These are phyloP conservation scores for Calycina herbarum DNA, from an alignment of 2,329 filamentous ascomycete genomes.

Conservation along the genomic window DNA sequence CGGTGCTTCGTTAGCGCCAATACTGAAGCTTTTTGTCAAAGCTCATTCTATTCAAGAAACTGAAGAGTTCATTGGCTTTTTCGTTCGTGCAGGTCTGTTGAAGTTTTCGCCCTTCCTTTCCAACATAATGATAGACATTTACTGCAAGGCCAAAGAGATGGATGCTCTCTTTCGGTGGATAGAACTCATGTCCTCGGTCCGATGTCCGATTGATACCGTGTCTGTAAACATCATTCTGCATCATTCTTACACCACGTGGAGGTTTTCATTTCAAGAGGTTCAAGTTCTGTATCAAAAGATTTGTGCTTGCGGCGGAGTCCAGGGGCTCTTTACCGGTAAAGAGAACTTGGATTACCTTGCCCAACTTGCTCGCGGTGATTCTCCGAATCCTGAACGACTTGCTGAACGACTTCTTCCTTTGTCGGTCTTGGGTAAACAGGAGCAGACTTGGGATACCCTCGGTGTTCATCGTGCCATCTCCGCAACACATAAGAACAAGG, in stretches of 20 bases:
- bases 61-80: constrained; percentile 33
- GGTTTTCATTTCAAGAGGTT: constrained; percentile 29
- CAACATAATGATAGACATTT: constrained; percentile 33
- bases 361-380: constrained; percentile 20
- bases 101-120: constrained; percentile 25
- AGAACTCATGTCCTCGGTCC: constrained; percentile 26
- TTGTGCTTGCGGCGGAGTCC: not conserved
- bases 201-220: constrained; percentile 24
- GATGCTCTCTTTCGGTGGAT: constrained; percentile 35
- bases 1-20: constrained; percentile 28
- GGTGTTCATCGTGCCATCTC: constrained; percentile 26
- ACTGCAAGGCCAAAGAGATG: constrained; percentile 32
- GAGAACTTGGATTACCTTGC: constrained; percentile 28
- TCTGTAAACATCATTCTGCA: constrained; percentile 35
- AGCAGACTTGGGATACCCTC: constrained; percentile 11
- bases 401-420: constrained; percentile 16
- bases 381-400: constrained; percentile 5
- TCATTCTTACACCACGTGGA: constrained; percentile 29
- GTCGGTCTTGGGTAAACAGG: constrained; percentile 9
- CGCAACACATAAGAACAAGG: constrained; percentile 22
- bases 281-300: constrained; percentile 27
- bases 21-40: constrained; percentile 33
- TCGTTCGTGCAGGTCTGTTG: constrained; percentile 26
- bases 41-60: constrained; percentile 31
- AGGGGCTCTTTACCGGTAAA: not conserved